Conservation (phyloP, 768 basidiomycete species). For the Lyophyllum decastes region DNA sequence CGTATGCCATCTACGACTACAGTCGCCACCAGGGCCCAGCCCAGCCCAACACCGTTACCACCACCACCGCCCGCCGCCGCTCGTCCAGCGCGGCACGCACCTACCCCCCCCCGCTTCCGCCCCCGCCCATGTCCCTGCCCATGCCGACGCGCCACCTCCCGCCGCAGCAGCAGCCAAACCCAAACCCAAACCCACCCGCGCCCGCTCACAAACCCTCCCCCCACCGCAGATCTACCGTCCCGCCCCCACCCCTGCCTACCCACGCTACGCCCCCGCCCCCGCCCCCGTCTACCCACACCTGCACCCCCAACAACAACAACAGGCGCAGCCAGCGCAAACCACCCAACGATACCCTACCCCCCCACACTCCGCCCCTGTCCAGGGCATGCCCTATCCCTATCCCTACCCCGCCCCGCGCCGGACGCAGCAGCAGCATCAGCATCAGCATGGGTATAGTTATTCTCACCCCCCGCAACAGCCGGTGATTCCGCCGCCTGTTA, state of each 20-base stretch:
- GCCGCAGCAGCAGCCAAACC: neutral
- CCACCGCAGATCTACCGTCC: slow-evolving; percentile 1
- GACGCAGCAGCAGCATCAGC: no score
- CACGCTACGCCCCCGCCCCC: neutral
- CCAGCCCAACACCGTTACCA: neutral
- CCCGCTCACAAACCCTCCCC: neutral
- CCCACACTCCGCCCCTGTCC: neutral
- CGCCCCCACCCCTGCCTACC: neutral
- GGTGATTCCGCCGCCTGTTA: neutral
- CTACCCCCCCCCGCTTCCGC: neutral
- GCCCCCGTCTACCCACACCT: no score
- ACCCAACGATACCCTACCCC: neutral
- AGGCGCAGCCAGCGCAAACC: no score
- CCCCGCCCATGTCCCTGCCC: neutral
- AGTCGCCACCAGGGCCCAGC: neutral
- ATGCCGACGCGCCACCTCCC: neutral
- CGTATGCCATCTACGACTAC: slow-evolving; percentile 5
- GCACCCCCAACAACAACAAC: neutral
- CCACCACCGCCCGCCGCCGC: no score
- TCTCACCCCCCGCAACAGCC: neutral
- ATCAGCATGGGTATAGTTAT: no score
- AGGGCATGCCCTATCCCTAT: neutral
- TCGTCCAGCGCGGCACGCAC: neutral
- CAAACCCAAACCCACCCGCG: neutral
- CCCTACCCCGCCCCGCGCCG: neutral